Percentiles rank a stretch among this genome's conserved stretches.
phyloP scores from a whole-genome alignment of 2,329 filamentous ascomycete species.

The Emmonsia crescens region DNA sequence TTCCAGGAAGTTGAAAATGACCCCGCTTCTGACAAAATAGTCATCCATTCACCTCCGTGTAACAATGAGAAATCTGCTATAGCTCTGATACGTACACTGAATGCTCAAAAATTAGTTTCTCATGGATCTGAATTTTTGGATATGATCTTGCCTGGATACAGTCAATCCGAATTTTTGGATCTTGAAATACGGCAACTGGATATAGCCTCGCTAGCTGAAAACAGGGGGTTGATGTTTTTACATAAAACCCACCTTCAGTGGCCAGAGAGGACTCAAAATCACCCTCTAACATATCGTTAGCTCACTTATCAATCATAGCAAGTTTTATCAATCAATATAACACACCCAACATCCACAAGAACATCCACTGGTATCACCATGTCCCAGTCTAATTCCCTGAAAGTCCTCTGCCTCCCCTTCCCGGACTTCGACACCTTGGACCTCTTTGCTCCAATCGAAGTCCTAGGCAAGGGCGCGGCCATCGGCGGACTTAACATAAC shows the following conservation, averaged over 20 bases:
- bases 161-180: not conserved
- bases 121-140: not conserved
- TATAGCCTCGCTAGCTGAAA: not conserved
- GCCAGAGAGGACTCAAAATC: not conserved
- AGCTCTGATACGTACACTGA: not conserved
- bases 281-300: not conserved
- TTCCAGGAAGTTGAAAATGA: not conserved
- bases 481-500: not conserved
- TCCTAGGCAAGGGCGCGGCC: not conserved
- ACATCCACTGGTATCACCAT: not conserved
- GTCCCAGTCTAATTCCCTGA: not conserved
- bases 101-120: not conserved
- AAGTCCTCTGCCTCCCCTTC: not conserved
- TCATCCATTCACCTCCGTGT: not conserved
- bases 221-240: not conserved
- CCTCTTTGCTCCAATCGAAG: conserved; percentile 1
- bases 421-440: conserved; percentile 1
- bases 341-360: not conserved
- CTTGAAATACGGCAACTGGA: not conserved
- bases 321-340: not conserved
- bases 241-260: not conserved
- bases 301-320: not conserved
- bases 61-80: not conserved
- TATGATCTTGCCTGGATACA: not conserved
- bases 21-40: not conserved